A percentile compares a stretch with the other conserved stretches of the same genome.
Conservation (phyloP, 2,329 filamentous ascomycete genomes). For the Phaeomoniella chlamydospora region DNA sequence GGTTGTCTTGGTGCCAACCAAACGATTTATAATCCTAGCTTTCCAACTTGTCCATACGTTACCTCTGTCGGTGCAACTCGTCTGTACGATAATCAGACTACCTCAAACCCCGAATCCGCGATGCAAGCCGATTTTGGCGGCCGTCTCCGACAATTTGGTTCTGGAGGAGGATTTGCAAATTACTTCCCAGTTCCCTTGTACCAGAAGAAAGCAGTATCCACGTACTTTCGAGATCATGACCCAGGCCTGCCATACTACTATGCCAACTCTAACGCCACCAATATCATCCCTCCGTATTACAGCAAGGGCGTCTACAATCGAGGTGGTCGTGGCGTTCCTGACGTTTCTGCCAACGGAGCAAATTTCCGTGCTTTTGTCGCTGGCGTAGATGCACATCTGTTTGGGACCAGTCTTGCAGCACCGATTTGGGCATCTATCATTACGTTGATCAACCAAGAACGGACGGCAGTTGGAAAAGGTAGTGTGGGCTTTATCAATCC, state of each 20-base stretch:
- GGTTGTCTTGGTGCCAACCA: background rate
- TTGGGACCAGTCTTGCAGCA: conserved; percentile 28
- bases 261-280: too few species aligned
- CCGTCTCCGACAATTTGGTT: background rate
- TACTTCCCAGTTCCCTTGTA: conserved; percentile 32
- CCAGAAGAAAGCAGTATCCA: conserved; percentile 29
- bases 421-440: conserved; percentile 10
- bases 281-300: too few species aligned
- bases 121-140: background rate
- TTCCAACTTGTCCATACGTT: background rate
- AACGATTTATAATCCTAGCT: background rate
- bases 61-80: background rate
- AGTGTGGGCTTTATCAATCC: conserved; percentile 11
- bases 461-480: conserved; percentile 8
- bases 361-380: conserved; percentile 20
- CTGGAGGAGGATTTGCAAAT: conserved; percentile 31
- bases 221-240: conserved; percentile 22
- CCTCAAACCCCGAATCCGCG: background rate
- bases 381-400: conserved; percentile 26
- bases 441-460: conserved; percentile 9
- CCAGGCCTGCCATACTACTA: conserved; percentile 16
- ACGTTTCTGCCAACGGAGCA: conserved; percentile 43
- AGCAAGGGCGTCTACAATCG: conserved; percentile 24
- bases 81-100: background rate
- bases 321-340: conserved; percentile 45